Evolutionary conservation across 805 yeast genomes (phyloP).

Genomic region (Metahyphopichia silvanorum): DNA sequence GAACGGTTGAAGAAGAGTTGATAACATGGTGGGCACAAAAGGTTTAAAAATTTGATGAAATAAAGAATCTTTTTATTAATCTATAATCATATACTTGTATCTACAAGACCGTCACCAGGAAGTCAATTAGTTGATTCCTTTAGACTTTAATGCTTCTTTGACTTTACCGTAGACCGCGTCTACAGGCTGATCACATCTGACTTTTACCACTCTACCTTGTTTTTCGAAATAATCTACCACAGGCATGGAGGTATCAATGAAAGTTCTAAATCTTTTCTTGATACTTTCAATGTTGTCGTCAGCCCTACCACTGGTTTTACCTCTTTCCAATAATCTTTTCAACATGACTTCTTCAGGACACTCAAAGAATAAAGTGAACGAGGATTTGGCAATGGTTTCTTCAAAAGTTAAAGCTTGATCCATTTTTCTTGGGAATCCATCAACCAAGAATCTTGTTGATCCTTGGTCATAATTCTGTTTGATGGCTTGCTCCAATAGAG

Average conservation of each 20-base stretch:
- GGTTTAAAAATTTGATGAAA: too few species aligned
- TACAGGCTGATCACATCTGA: slow-evolving; percentile 76
- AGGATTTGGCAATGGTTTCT: slow-evolving; percentile 65
- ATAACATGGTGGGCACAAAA: too few species aligned
- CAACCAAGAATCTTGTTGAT: slow-evolving; percentile 69
- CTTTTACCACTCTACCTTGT: slow-evolving; percentile 71
- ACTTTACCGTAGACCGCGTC: slow-evolving; percentile 75
- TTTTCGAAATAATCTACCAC: slow-evolving; percentile 81
- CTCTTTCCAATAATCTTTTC: slow-evolving; percentile 79
- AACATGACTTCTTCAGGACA: slow-evolving; percentile 85
- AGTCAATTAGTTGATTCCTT: slow-evolving; percentile 19
- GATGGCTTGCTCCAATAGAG: slow-evolving; percentile 78
- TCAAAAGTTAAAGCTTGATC: slow-evolving; percentile 97
- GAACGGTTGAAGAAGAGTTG: too few species aligned
- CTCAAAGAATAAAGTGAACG: slow-evolving; percentile 71
- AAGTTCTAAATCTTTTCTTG: slow-evolving; percentile 82
- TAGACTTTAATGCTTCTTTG: slow-evolving; percentile 53
- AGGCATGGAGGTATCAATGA: slow-evolving; percentile 87
- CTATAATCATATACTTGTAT: too few species aligned
- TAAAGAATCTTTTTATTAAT: too few species aligned
- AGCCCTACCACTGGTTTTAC: slow-evolving; percentile 89
- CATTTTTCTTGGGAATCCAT: slow-evolving; percentile 98
- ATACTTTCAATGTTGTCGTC: slow-evolving; percentile 94
- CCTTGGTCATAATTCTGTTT: slow-evolving; percentile 47
- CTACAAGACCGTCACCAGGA: not conserved